Evolutionary conservation across 345 rosid species (phyloP), one percentile per base, ranked within the genome.

Genomic region (Barbarea vulgaris): DNA sequence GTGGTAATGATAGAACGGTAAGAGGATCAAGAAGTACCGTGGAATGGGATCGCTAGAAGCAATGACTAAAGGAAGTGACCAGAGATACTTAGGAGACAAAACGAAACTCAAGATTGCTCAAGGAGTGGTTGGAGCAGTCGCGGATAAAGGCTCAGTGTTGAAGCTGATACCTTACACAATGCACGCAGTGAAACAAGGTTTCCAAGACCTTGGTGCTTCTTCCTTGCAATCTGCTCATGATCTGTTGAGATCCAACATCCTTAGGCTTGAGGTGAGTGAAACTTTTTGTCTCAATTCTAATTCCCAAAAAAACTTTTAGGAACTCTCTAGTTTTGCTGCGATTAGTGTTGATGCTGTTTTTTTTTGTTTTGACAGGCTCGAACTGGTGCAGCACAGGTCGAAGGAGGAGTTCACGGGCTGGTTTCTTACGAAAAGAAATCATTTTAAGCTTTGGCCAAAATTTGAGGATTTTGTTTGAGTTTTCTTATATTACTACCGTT

Each of bases 11-110:
- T 76, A 92, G 99, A 69, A 91, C 58, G 92, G 95, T 41, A 62
- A 31, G 30, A 80, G 85, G 67, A 61, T 90, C 13, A 91, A 94
- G 81, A 90, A 84, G 67, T 95, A 88, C 69, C 92, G 97, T 24
- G 99, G 99, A 55, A 92, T 95, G 99, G 99, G 99, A 34, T 92
- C 99, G 7, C 75, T 95, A 31, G 97, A 95, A 88, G 99, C 97
- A 42, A 95, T 95, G 99, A 86, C 91, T 34, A 90, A 95, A 79
- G 97, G 97, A 39, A 95, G 98, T 70, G 99, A 95, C 77, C 88
- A 84, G 54, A 86, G 99, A 79, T 92, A 95, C 79, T 81, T 95
- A 41, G 97, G 99, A 10, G 99, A 95, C 76, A 82, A 78, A 15
- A 73, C 92, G 0, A 92, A 86, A 77, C 83, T 92, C 54, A 95